These are phyloP conservation scores for Boletus smithii DNA, from an alignment of 1,284 basidiomycete species.

Conservation along the genomic window DNA sequence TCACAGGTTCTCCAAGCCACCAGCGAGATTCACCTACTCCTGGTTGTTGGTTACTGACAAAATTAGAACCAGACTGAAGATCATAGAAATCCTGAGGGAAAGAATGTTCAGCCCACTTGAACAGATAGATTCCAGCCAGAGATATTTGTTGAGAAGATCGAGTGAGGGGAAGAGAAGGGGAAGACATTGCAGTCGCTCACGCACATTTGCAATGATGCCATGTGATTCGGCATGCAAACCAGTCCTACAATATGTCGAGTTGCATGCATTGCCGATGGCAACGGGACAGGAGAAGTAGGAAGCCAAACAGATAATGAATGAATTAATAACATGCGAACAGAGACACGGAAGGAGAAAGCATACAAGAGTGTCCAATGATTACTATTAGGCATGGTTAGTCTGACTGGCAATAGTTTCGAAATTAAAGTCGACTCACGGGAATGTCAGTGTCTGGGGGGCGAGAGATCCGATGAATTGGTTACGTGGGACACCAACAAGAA, in stretches of 20 bases:
- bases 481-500: not conserved
- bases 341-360: not conserved
- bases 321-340: constrained; percentile 10
- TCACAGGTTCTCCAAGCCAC: constrained; percentile 85
- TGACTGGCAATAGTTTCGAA: not conserved
- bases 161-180: not conserved
- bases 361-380: constrained; percentile 86
- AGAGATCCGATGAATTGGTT: constrained; percentile 6
- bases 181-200: constrained; percentile 16
- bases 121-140: not conserved
- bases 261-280: not conserved
- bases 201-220: constrained; percentile 84
- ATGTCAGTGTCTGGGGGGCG: constrained; percentile 67
- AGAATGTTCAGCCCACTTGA: not conserved
- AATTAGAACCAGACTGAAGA: constrained; percentile 53
- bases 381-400: constrained; percentile 34
- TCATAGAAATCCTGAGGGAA: constrained; percentile 74
- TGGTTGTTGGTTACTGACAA: constrained; percentile 60
- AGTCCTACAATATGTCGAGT: constrained; percentile 49
- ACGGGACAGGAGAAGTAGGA: not conserved
- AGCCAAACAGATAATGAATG: not conserved
- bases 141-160: not conserved
- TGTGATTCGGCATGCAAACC: constrained; percentile 83
- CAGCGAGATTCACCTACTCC: constrained; percentile 62
- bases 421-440: constrained; percentile 56